Evolutionary conservation across 2,329 filamentous ascomycete genomes (phyloP).

Genomic region (Graphilbum fragrans): DNA sequence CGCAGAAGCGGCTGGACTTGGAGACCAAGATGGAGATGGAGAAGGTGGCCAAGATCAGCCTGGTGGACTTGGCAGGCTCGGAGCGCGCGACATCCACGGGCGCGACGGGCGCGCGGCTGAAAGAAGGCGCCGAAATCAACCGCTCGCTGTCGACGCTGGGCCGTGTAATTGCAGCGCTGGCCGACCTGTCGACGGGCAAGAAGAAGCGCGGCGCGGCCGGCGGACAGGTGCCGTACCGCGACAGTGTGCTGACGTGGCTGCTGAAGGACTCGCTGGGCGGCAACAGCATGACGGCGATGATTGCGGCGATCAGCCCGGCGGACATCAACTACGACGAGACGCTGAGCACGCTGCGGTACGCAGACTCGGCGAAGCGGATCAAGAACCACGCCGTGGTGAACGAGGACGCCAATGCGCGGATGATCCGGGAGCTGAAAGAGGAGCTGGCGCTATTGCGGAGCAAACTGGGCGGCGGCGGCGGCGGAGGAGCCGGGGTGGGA

Average conservation of each 20-base stretch:
- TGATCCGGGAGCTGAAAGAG: conserved; percentile 97
- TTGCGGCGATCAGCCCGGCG: conserved; percentile 93
- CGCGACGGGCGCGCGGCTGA: conserved; percentile 85
- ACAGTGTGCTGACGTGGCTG: conserved; percentile 92
- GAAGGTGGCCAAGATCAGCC: conserved; percentile 93
- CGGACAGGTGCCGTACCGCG: conserved; percentile 83
- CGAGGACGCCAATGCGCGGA: conserved; percentile 95
- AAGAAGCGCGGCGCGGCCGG: conserved; percentile 59
- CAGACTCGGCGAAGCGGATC: conserved; percentile 95
- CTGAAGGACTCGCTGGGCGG: conserved; percentile 93
- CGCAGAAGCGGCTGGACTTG: conserved; percentile 80
- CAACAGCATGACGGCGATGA: conserved; percentile 99
- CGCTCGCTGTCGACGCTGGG: conserved; percentile 90
- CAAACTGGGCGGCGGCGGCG: conserved; percentile 53
- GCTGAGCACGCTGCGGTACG: conserved; percentile 86
- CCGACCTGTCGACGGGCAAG: conserved; percentile 77
- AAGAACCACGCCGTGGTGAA: conserved; percentile 99
- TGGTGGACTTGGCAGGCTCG: conserved; percentile 95
- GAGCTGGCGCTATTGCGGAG: conserved; percentile 76
- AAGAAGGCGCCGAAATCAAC: conserved; percentile 98
- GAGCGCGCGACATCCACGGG: conserved; percentile 96
- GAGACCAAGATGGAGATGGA: conserved; percentile 97
- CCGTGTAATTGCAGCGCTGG: conserved; percentile 91
- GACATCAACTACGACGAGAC: conserved; percentile 99
- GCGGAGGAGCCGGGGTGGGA: conserved; percentile 36